Conservation (phyloP, 192 early-diverging fungal species). For the Backusella mclennaniae region DNA sequence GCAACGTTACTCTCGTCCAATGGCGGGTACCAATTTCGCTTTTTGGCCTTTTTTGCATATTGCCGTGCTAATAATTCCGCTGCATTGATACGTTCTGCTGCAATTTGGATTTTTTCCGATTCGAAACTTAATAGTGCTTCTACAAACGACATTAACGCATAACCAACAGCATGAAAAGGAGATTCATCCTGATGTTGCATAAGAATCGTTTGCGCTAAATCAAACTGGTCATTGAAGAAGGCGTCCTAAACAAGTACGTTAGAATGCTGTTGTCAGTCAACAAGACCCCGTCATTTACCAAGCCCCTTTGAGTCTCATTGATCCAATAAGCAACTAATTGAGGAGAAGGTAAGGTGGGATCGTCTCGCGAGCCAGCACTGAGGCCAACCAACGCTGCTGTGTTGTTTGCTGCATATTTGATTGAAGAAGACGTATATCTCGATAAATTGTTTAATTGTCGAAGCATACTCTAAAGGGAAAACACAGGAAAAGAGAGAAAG, state of each 20-base stretch:
- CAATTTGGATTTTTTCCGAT: constrained; percentile 23
- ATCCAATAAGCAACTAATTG: background rate
- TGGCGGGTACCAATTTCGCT: background rate
- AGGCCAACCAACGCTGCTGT: constrained; percentile 4
- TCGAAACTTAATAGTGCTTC: constrained; percentile 38
- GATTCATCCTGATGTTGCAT: constrained; percentile 24
- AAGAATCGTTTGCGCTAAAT: constrained; percentile 27
- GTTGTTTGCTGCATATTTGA: constrained; percentile 12
- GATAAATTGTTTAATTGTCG: constrained; percentile 12
- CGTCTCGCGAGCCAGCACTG: background rate
- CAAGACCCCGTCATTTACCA: background rate
- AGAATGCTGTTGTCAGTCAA: too few species aligned
- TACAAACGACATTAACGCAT: constrained; percentile 35
- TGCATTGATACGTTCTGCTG: constrained; percentile 17
- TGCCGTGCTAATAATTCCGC: constrained; percentile 25
- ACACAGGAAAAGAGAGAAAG: background rate
- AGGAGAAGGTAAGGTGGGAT: constrained; percentile 3
- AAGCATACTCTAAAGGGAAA: background rate
- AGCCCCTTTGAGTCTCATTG: constrained; percentile 4
- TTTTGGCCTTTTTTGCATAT: constrained; percentile 10
- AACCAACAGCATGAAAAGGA: constrained; percentile 36
- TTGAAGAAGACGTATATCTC: background rate
- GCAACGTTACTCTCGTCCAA: background rate
- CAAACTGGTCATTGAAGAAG: constrained; percentile 38
- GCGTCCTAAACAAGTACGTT: constrained; percentile 15